Percentiles rank a stretch among this genome's conserved stretches.
Evolutionary conservation across 148 eudicot genomes (phyloP).

Genomic region (Vaccinium macrocarpon): DNA sequence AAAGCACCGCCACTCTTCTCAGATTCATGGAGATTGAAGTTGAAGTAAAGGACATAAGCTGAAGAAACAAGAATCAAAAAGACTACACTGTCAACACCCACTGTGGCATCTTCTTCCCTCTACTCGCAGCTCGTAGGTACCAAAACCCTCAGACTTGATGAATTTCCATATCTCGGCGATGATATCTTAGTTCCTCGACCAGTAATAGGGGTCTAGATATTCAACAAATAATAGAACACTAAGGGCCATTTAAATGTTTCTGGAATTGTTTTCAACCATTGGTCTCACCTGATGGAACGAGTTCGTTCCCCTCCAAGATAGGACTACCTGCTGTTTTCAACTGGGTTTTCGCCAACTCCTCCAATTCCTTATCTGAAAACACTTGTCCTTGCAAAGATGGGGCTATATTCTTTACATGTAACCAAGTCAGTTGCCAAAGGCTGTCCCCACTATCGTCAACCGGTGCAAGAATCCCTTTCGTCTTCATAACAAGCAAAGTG

Average conservation of each 20-base stretch:
- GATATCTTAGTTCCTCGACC: background rate
- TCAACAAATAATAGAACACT: background rate
- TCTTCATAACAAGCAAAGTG: constrained; percentile 62
- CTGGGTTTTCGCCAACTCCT: constrained; percentile 8
- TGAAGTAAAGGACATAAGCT: background rate
- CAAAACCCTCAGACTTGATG: background rate
- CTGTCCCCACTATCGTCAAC: constrained; percentile 63
- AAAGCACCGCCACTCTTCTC: background rate
- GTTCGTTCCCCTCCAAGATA: background rate
- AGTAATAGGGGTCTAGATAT: background rate
- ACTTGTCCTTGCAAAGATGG: constrained; percentile 58
- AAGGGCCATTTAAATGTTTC: background rate
- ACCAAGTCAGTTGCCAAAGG: constrained; percentile 78
- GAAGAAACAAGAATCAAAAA: background rate
- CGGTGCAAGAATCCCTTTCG: constrained; percentile 52
- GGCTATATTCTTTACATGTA: constrained; percentile 63
- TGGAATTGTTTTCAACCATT: background rate
- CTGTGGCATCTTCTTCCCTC: background rate
- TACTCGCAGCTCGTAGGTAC: background rate
- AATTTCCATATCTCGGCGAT: background rate
- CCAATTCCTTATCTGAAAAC: constrained; percentile 36
- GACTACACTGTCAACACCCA: background rate
- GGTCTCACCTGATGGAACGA: constrained; percentile 5
- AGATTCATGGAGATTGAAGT: background rate
- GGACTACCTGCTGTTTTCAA: background rate